Conservation (phyloP, 2,329 filamentous ascomycete species). For the Penicillium sp. region DNA sequence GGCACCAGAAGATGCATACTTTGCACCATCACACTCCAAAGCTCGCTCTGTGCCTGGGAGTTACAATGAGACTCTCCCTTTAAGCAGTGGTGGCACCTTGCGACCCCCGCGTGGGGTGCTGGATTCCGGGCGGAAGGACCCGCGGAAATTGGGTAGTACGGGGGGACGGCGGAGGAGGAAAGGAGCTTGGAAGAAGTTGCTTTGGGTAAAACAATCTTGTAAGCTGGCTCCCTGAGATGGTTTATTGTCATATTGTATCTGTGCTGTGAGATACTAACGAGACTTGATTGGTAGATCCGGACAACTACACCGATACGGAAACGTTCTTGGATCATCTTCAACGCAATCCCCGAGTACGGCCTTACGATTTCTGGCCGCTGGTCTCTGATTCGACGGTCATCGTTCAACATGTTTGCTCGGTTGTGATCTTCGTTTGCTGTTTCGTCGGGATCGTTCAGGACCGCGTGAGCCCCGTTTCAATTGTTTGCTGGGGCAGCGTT, state of each 20-base stretch:
- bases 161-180: constrained; percentile 69
- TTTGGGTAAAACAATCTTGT: constrained; percentile 98
- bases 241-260: not conserved
- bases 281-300: constrained; percentile 64
- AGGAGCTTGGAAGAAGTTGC: constrained; percentile 86
- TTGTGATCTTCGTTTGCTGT: constrained; percentile 90
- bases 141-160: constrained; percentile 55
- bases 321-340: constrained; percentile 97
- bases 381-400: constrained; percentile 95
- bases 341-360: constrained; percentile 86
- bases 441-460: constrained; percentile 89
- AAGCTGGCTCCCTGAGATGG: constrained; percentile 30
- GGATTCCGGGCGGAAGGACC: constrained; percentile 39
- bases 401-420: constrained; percentile 92
- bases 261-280: not conserved
- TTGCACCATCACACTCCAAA: constrained; percentile 61
- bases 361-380: constrained; percentile 97
- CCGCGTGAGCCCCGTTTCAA: constrained; percentile 82
- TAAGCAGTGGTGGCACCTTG: constrained; percentile 45
- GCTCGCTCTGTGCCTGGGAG: constrained; percentile 41
- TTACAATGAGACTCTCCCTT: constrained; percentile 36
- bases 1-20: constrained; percentile 81
- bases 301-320: constrained; percentile 96
- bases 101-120: constrained; percentile 42
- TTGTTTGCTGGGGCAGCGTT: constrained; percentile 81